Evolutionary conservation across 441 rosid genomes (phyloP).

Genomic region (Erodium texanum): DNA sequence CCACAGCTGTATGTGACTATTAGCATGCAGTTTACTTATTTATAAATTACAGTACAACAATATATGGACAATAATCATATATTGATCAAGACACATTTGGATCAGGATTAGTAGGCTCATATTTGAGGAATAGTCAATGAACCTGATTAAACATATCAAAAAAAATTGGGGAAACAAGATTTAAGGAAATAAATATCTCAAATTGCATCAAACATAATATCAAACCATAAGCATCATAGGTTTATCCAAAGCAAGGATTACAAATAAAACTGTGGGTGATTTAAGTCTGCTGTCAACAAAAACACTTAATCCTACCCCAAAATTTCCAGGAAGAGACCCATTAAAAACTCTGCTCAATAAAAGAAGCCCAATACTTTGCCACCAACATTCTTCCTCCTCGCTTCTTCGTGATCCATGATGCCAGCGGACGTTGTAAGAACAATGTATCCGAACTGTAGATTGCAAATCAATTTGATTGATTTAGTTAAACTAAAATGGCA

Average conservation of each 20-base stretch:
- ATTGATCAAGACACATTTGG: too few species aligned
- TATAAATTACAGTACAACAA: too few species aligned
- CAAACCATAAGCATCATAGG: constrained; percentile 11
- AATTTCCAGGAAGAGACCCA: constrained; percentile 2
- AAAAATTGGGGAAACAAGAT: not conserved
- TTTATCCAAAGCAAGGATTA: constrained; percentile 6
- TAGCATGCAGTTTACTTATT: too few species aligned
- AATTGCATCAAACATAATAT: constrained; percentile 7
- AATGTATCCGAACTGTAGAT: constrained; percentile 54
- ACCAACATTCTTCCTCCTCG: constrained; percentile 57
- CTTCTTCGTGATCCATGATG: constrained; percentile 71
- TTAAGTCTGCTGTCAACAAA: not conserved
- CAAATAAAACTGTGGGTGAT: not conserved
- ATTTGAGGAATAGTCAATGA: too few species aligned
- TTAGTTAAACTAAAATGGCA: not conserved
- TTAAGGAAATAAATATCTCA: constrained; percentile 1
- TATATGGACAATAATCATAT: too few species aligned
- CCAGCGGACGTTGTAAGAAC: constrained; percentile 68
- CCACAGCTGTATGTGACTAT: too few species aligned
- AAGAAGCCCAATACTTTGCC: constrained; percentile 59
- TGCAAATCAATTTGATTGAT: not conserved
- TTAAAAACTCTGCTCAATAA: constrained; percentile 21
- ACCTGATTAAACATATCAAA: too few species aligned
- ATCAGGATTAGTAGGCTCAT: too few species aligned
- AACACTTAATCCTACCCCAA: constrained; percentile 13